Evolutionary conservation across 73 alveolate genomes (phyloP).

Genomic region (Paraurostyla sp.): DNA sequence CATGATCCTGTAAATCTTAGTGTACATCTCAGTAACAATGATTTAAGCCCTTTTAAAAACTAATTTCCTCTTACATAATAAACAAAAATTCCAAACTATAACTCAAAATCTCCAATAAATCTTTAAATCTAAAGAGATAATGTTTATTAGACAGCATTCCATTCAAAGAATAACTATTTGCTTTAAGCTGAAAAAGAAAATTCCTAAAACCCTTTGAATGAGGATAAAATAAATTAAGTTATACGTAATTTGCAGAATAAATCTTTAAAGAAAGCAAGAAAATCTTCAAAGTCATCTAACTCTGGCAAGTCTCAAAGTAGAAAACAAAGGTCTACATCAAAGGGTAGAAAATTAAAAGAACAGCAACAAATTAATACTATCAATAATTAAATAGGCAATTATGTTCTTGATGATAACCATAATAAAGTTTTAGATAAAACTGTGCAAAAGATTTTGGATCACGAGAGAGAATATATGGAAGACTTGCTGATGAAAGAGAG

Average conservation of each 20-base stretch:
- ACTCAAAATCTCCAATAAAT: background rate
- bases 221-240: background rate
- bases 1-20: background rate
- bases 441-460: conserved; percentile 25
- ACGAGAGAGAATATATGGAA: conserved; percentile 42
- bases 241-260: background rate
- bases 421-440: conserved; percentile 11
- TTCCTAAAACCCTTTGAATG: background rate
- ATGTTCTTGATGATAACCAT: background rate
- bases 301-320: background rate
- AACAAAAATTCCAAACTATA: no score
- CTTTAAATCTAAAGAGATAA: background rate
- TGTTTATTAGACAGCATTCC: no score
- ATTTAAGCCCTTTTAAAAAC: background rate
- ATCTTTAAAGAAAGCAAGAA: background rate
- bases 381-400: no score
- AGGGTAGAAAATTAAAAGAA: no score
- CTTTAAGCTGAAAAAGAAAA: conserved; percentile 25
- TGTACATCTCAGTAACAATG: background rate
- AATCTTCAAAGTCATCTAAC: background rate
- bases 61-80: background rate
- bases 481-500: conserved; percentile 21
- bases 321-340: conserved; percentile 25
- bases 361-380: no score
- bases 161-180: background rate